These are phyloP conservation scores for Brassica carinata DNA, from an alignment of 345 rosid genomes.

Conservation along the genomic window DNA sequence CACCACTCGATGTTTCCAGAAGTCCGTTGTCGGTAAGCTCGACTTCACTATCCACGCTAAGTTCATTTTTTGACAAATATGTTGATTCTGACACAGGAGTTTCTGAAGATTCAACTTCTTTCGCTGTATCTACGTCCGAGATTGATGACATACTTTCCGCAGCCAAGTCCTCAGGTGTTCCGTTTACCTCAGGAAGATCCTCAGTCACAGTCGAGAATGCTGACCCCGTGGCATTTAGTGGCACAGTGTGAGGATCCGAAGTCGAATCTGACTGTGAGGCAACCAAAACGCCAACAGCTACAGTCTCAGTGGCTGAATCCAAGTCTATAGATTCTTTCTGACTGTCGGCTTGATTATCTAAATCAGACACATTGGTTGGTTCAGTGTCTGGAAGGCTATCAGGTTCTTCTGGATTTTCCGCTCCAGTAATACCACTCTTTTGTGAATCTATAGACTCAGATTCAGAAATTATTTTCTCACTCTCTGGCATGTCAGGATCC, in stretches of 20 bases:
- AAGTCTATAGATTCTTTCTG: slow-evolving; percentile 34
- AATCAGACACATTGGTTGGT: slow-evolving; percentile 35
- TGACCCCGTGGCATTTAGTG: slow-evolving; percentile 37
- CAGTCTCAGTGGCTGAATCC: slow-evolving; percentile 38
- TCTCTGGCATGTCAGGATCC: slow-evolving; percentile 35
- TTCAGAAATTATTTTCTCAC: slow-evolving; percentile 35
- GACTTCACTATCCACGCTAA: slow-evolving; percentile 36
- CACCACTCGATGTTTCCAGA: slow-evolving; percentile 43
- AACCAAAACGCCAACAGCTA: slow-evolving; percentile 36
- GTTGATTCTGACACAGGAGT: slow-evolving; percentile 44
- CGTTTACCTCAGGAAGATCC: slow-evolving; percentile 45
- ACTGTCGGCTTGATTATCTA: slow-evolving; percentile 32
- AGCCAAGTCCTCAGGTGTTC: slow-evolving; percentile 34
- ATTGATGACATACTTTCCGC: slow-evolving; percentile 42
- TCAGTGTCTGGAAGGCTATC: slow-evolving; percentile 39
- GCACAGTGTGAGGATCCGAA: slow-evolving; percentile 42
- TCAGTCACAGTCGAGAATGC: slow-evolving; percentile 32
- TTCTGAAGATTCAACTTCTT: slow-evolving; percentile 43
- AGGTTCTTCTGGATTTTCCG: slow-evolving; percentile 41
- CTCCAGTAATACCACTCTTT: slow-evolving; percentile 38
- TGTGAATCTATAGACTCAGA: slow-evolving; percentile 34
- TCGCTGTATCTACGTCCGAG: slow-evolving; percentile 42
- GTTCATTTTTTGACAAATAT: slow-evolving; percentile 42
- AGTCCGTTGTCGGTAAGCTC: slow-evolving; percentile 38
- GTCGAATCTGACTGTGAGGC: slow-evolving; percentile 44